Evolutionary conservation across 2,329 filamentous ascomycete genomes (phyloP).

Genomic region (Sporothrix schenckii): DNA sequence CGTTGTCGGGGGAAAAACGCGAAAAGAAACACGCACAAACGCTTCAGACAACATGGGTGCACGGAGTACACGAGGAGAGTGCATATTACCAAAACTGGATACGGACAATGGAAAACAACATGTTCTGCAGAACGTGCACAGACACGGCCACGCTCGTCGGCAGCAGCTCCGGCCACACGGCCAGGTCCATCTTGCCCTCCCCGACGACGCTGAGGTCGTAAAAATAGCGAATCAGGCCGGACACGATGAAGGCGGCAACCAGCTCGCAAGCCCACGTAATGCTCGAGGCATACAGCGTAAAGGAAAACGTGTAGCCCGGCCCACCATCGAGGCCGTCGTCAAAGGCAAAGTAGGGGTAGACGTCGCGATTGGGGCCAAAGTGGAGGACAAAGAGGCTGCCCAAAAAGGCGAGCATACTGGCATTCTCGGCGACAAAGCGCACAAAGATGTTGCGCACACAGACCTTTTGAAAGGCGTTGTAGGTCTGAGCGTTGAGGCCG

Average conservation of each 20-base stretch:
- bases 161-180: constrained; percentile 67
- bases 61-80: not conserved
- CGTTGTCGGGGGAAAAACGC: not conserved
- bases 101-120: constrained; percentile 70
- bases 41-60: not conserved
- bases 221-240: constrained; percentile 59
- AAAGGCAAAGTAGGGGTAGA: constrained; percentile 72
- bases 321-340: constrained; percentile 46
- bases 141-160: constrained; percentile 67
- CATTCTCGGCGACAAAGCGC: constrained; percentile 67
- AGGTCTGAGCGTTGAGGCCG: constrained; percentile 61
- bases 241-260: constrained; percentile 61
- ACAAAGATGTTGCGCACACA: constrained; percentile 69
- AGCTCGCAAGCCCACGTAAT: constrained; percentile 71
- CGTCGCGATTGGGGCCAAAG: constrained; percentile 67
- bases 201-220: constrained; percentile 65
- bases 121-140: constrained; percentile 71
- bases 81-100: constrained; percentile 56
- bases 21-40: too few relatives aligned
- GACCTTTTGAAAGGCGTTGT: constrained; percentile 66
- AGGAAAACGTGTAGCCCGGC: constrained; percentile 59
- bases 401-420: constrained; percentile 68
- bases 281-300: constrained; percentile 65
- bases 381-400: constrained; percentile 67
- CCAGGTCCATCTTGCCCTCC: constrained; percentile 66